Evolutionary conservation across 805 yeast genomes (phyloP), one percentile per base, ranked within the genome.

Genomic region (Torulaspora maleeae): DNA sequence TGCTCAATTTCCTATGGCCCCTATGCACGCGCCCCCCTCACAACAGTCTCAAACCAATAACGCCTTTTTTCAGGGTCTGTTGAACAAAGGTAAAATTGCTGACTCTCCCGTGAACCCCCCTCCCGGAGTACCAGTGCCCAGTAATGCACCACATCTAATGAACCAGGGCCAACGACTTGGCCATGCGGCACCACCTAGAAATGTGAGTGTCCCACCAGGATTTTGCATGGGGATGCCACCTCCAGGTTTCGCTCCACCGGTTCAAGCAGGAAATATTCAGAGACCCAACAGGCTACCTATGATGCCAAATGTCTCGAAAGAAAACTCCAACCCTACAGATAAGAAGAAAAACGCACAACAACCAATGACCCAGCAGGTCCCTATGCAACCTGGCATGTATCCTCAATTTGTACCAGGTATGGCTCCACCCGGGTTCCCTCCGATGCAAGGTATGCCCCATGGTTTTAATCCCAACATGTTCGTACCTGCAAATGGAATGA

Each of bases 391-490:
- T 3, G 46, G 46, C 5, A 50, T 44, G 49, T 42, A 53, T 43
- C 59, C 49, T 34, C 60, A 48, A 22, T 55, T 54, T 38, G 53
- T 55, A 35, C 61, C 60, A n/a, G 58, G 58, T 36, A 56, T 55
- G 54, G 58, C 59, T 22, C 65, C 67, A 24, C 66, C 67, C 20
- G 64, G 63, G 8, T 54, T 60, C 22, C 53, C 58, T 22, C 62
- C 61, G 35, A 53, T 58, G 56, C 59, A 52, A 40, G 49, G 46
- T 10, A 45, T 55, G 47, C 64, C 61, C 24, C 60, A 60, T 15
- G 55, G 56, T 17, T 51, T 56, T 39, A 47, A 52, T 27, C 53
- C 47, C 5, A 44, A 47, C 30, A 50, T 53, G 54, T 58, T 51
- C 27, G 48, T 52, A 5, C 59, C 60, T 17, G 59, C 58, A 41